Conservation (phyloP, 2,329 filamentous ascomycete genomes). For the Ilyonectria destructans region DNA sequence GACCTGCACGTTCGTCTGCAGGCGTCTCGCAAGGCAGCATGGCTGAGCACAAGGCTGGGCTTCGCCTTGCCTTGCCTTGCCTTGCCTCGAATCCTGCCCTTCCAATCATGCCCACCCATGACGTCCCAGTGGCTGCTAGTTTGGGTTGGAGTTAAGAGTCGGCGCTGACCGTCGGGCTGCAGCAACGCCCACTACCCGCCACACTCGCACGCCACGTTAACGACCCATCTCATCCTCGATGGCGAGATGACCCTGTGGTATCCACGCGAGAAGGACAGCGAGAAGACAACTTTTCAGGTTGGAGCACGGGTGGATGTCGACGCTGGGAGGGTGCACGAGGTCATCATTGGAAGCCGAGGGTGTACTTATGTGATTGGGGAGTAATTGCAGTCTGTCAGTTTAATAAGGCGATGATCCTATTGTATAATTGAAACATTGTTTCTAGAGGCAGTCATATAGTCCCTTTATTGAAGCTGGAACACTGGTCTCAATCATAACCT, state of each 20-base stretch:
- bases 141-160: slow-evolving; percentile 3
- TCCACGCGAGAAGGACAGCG: slow-evolving; percentile 69
- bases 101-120: not conserved
- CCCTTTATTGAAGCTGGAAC: not conserved
- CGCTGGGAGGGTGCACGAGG: slow-evolving; percentile 76
- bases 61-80: not conserved
- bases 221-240: slow-evolving; percentile 78
- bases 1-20: slow-evolving; percentile 12
- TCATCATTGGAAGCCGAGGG: slow-evolving; percentile 77
- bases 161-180: slow-evolving; percentile 27
- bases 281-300: slow-evolving; percentile 72
- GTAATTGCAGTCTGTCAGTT: slow-evolving; percentile 47
- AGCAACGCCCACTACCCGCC: slow-evolving; percentile 80
- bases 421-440: not conserved
- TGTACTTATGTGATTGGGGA: slow-evolving; percentile 80
- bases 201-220: slow-evolving; percentile 76
- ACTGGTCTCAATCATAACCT: not conserved
- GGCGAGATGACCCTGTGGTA: slow-evolving; percentile 79
- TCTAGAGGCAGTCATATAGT: not conserved
- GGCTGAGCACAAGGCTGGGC: slow-evolving; percentile 13
- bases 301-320: slow-evolving; percentile 79
- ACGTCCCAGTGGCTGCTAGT: slow-evolving; percentile 8
- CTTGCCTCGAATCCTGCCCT: not conserved
- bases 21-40: slow-evolving; percentile 20
- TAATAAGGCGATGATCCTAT: not conserved